These are phyloP conservation scores for Pythium rishiriense DNA, from an alignment of 352 stramenopile genomes.

Conservation along the genomic window DNA sequence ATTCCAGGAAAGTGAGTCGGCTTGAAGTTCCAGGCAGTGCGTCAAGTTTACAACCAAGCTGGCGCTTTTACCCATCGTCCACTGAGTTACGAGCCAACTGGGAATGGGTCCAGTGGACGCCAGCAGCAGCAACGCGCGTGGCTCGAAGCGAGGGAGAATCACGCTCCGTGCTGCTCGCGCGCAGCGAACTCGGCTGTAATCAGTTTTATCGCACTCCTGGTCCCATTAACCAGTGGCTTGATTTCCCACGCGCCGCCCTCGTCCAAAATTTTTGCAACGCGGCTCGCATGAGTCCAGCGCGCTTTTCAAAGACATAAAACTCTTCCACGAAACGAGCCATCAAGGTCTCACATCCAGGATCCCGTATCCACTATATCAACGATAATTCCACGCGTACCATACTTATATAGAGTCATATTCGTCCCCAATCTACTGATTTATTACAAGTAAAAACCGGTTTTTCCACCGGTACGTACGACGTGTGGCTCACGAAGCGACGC, in stretches of 20 bases:
- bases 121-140: neutral
- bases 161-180: too few species aligned
- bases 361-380: neutral
- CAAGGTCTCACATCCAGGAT: too few species aligned
- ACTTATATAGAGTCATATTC: neutral
- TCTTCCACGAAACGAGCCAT: too few species aligned
- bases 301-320: too few species aligned
- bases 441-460: conserved; percentile 2
- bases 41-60: neutral
- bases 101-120: neutral
- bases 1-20: neutral
- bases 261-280: too few species aligned
- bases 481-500: conserved; percentile 12
- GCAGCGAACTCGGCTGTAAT: neutral
- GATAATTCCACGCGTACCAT: neutral
- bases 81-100: neutral
- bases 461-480: neutral
- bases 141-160: neutral
- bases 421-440: neutral
- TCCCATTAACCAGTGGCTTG: too few species aligned
- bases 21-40: conserved; percentile 3
- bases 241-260: too few species aligned
- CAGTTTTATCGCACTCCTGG: neutral
- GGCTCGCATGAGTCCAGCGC: too few species aligned
- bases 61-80: neutral